These are phyloP conservation scores for Hymenoscyphus occultus DNA, from an alignment of 2,329 filamentous ascomycete genomes.

Conservation along the genomic window DNA sequence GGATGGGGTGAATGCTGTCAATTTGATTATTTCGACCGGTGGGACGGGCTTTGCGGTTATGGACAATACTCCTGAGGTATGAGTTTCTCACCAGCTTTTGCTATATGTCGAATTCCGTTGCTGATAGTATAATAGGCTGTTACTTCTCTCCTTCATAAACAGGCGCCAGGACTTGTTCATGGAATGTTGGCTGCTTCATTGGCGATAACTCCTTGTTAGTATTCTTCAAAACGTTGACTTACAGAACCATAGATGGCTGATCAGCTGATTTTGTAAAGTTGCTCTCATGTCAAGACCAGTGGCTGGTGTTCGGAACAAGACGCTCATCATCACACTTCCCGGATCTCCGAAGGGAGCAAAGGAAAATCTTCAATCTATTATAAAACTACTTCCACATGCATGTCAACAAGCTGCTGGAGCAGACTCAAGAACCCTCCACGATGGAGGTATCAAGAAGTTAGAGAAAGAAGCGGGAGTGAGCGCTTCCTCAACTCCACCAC, in stretches of 20 bases:
- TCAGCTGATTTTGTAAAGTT: conserved; percentile 52
- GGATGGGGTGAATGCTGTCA: conserved; percentile 60
- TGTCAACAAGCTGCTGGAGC: conserved; percentile 83
- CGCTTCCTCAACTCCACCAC: conserved; percentile 26
- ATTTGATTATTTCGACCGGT: conserved; percentile 83
- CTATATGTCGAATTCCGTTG: conserved; percentile 3
- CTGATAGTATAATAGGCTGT: conserved; percentile 58
- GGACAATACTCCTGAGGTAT: conserved; percentile 85
- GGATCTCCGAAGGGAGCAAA: conserved; percentile 93
- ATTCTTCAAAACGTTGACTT: not conserved
- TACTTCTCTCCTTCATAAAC: conserved; percentile 72
- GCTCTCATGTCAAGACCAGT: conserved; percentile 95
- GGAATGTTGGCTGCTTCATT: conserved; percentile 87
- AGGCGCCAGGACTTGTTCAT: conserved; percentile 89
- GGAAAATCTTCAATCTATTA: conserved; percentile 84
- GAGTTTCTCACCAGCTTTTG: not conserved
- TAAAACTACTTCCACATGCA: conserved; percentile 93
- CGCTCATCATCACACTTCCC: conserved; percentile 83
- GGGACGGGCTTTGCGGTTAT: conserved; percentile 87
- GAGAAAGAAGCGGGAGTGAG: conserved; percentile 75
- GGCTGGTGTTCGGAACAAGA: conserved; percentile 78
- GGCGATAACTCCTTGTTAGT: conserved; percentile 81
- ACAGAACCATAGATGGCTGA: not conserved
- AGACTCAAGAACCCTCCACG: conserved; percentile 76
- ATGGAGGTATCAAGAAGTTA: conserved; percentile 76